Conservation (phyloP, 2,329 filamentous ascomycete species). For the Pyrenochaeta sp. region DNA sequence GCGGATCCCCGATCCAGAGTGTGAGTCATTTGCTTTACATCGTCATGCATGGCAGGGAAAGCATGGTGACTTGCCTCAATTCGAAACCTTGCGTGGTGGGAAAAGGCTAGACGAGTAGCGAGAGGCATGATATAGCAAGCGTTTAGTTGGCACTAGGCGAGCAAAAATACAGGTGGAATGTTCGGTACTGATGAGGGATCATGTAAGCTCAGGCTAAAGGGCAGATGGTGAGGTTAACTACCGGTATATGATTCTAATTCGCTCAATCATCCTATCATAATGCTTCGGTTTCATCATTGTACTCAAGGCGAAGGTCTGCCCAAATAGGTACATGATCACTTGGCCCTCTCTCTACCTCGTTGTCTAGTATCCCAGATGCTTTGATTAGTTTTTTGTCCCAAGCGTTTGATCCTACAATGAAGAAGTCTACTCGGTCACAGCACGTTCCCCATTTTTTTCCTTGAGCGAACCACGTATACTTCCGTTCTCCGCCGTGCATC, state of each 20-base stretch:
- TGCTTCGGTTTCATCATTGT: background rate
- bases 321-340: constrained; percentile 65
- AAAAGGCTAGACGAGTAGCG: constrained; percentile 45
- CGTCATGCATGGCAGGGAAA: constrained; percentile 55
- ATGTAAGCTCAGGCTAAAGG: no score
- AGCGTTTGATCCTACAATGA: constrained; percentile 55
- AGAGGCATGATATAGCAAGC: background rate
- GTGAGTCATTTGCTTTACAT: constrained; percentile 55
- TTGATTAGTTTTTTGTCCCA: constrained; percentile 49
- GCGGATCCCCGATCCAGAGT: constrained; percentile 57
- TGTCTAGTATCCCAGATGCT: constrained; percentile 54
- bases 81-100: constrained; percentile 51
- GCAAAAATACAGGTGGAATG: background rate
- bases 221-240: no score
- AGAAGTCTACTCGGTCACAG: constrained; percentile 64
- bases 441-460: constrained; percentile 57
- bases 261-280: background rate
- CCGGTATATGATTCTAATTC: background rate
- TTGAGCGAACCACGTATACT: constrained; percentile 61
- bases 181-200: no score
- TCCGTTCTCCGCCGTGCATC: constrained; percentile 51
- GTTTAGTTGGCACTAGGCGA: background rate
- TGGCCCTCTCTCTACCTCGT: constrained; percentile 55
- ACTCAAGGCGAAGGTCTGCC: constrained; percentile 39
- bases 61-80: constrained; percentile 49